Evolutionary conservation across 305 asterid genomes (phyloP).

Genomic region (Withania somnifera): DNA sequence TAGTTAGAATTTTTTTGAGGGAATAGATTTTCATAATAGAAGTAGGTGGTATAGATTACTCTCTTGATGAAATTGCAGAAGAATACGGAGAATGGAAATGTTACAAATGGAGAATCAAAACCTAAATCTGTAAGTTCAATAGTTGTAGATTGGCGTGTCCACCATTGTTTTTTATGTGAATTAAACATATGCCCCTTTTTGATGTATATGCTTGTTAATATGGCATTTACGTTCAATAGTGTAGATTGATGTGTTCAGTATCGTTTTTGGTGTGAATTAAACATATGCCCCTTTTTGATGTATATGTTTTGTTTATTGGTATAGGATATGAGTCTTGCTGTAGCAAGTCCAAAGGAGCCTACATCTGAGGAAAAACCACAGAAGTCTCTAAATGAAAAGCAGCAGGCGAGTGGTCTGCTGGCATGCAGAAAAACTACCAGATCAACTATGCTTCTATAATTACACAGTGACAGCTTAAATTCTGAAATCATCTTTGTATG

Average conservation of each 20-base stretch:
- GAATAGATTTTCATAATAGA: constrained; percentile 4
- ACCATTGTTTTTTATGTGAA: neutral
- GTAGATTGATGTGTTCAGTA: no score
- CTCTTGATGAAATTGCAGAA: constrained; percentile 50
- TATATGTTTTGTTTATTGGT: no score
- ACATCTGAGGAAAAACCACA: constrained; percentile 95
- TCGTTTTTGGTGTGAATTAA: neutral
- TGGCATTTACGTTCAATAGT: no score
- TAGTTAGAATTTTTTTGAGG: neutral
- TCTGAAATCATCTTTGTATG: constrained; percentile 3
- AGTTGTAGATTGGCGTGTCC: neutral
- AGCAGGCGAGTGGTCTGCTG: constrained; percentile 52
- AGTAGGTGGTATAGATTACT: constrained; percentile 8
- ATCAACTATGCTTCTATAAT: neutral
- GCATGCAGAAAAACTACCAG: neutral
- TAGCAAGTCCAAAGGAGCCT: constrained; percentile 62
- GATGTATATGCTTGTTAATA: constrained; percentile 14
- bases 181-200: neutral
- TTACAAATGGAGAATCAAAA: constrained; percentile 61
- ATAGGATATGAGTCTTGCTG: constrained; percentile 54
- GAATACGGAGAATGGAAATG: constrained; percentile 75
- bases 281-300: neutral
- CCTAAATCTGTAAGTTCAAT: constrained; percentile 37
- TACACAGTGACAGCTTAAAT: neutral
- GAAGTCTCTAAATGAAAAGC: constrained; percentile 92